These are phyloP conservation scores for Boletus insuetus DNA, from an alignment of 768 basidiomycete species.

Conservation along the genomic window DNA sequence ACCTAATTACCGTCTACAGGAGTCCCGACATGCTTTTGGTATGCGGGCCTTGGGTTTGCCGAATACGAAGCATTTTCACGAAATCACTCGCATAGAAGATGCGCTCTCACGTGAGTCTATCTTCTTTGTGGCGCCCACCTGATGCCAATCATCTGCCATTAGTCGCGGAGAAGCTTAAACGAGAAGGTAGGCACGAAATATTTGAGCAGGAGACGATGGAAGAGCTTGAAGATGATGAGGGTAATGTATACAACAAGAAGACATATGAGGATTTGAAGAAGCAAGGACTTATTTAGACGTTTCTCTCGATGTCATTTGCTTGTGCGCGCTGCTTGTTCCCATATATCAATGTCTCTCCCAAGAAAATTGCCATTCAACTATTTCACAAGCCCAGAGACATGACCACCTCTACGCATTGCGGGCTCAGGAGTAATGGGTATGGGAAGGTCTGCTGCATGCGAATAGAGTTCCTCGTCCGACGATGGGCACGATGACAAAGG, in stretches of 20 bases:
- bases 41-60: conserved; percentile 97
- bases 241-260: conserved; percentile 97
- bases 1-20: conserved; percentile 44
- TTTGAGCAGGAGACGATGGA: conserved; percentile 94
- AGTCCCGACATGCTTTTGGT: conserved; percentile 95
- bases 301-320: neutral
- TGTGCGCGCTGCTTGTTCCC: neutral
- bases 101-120: conserved; percentile 79
- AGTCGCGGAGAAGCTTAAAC: conserved; percentile 98
- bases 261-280: conserved; percentile 98
- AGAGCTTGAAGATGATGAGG: conserved; percentile 97
- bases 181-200: conserved; percentile 93
- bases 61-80: conserved; percentile 98
- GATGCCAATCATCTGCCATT: neutral
- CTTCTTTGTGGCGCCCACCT: neutral
- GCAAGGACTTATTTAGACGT: conserved; percentile 77
- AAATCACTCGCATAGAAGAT: conserved; percentile 96
- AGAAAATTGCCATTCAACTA: conserved; percentile 1
- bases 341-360: neutral
- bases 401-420: conserved; percentile 2
- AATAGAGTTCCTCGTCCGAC: conserved; percentile 83
- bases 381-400: conserved; percentile 6
- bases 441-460: conserved; percentile 66
- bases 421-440: conserved; percentile 54
- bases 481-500: conserved; percentile 73